Evolutionary conservation across 306 rosid species (phyloP).

Genomic region (Gastrolobium bilobum): DNA sequence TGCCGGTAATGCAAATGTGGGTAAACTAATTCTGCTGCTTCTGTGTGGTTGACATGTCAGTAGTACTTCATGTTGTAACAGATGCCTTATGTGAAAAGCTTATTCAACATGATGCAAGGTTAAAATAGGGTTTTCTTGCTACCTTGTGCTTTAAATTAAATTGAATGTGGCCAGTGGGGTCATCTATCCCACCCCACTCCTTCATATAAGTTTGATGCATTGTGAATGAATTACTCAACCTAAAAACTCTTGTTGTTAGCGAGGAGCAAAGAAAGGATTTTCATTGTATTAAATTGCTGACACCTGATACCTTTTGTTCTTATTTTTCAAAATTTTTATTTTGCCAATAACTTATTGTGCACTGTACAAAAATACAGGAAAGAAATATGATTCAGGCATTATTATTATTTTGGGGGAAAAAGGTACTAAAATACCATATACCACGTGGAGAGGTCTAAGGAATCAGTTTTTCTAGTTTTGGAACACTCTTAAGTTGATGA

Average conservation of each 20-base stretch:
- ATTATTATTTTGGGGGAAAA: not conserved
- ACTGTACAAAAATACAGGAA: not conserved
- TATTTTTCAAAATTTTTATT: not conserved
- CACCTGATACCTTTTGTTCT: not conserved
- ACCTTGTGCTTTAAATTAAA: conserved; percentile 8
- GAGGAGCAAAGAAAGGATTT: conserved; percentile 14
- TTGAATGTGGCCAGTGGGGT: not conserved
- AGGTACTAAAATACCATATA: not conserved
- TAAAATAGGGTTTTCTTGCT: conserved; percentile 3
- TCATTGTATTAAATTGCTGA: conserved; percentile 3
- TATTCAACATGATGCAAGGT: not conserved
- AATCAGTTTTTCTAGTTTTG: not conserved
- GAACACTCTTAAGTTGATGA: conserved; percentile 21
- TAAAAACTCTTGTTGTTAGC: not conserved
- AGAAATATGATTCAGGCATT: not conserved
- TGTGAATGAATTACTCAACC: conserved; percentile 12
- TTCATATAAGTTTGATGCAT: not conserved
- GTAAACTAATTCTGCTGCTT: conserved; percentile 34
- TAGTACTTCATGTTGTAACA: conserved; percentile 15
- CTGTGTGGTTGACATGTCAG: conserved; percentile 18
- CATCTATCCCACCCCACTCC: not conserved
- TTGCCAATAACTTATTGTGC: not conserved
- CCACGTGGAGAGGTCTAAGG: conserved; percentile 30
- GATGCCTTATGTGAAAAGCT: not conserved
- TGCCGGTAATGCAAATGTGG: conserved; percentile 72